Evolutionary conservation across 83 land plant genomes (phyloP).

Genomic region (Picea mariana): DNA sequence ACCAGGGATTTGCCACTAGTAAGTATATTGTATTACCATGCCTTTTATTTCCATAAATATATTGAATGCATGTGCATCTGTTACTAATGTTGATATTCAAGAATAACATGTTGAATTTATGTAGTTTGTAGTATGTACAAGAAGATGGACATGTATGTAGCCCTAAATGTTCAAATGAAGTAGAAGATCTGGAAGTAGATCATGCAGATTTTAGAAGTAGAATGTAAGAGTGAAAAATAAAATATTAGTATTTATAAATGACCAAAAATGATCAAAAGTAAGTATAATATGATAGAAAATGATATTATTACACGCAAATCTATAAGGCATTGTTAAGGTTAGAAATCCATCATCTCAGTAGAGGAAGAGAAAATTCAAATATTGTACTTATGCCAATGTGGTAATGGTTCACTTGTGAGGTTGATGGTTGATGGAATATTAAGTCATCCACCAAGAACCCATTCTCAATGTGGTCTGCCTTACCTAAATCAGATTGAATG

Average conservation of each 20-base stretch:
- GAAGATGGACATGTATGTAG: background rate
- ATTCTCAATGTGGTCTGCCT: too few relatives aligned
- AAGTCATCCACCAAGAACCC: too few relatives aligned
- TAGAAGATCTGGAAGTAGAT: background rate
- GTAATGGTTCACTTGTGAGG: too few relatives aligned
- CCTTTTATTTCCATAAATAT: background rate
- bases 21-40: conserved; percentile 33
- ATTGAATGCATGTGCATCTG: background rate
- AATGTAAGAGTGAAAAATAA: background rate
- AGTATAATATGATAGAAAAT: background rate
- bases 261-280: background rate
- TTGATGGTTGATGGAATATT: too few relatives aligned
- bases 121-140: background rate
- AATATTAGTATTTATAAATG: background rate
- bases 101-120: background rate
- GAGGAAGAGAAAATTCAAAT: too few relatives aligned
- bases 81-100: background rate
- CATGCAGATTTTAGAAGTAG: background rate
- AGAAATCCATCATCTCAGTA: too few relatives aligned
- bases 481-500: too few relatives aligned
- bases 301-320: background rate
- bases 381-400: too few relatives aligned
- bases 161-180: background rate
- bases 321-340: background rate
- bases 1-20: too few relatives aligned